phyloP scores from a whole-genome alignment of 2,329 filamentous ascomycete species.

The Tolypocladium capitatum region DNA sequence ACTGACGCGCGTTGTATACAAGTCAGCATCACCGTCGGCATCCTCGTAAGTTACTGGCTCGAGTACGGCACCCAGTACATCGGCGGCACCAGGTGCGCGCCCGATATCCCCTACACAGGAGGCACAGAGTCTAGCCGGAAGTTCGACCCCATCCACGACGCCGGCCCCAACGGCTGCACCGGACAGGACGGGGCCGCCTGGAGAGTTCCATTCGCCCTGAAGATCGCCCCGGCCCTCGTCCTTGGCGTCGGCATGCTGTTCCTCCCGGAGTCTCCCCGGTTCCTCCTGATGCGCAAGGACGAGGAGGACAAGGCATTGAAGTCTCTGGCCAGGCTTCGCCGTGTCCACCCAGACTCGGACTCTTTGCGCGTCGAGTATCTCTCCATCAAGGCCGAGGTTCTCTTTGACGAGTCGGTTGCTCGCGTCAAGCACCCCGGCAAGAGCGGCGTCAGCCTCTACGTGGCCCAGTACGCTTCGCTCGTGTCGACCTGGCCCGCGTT shows the following conservation, averaged over 20 bases:
- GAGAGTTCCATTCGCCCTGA: conserved; percentile 33
- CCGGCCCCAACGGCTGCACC: conserved; percentile 25
- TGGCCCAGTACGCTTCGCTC: conserved; percentile 17
- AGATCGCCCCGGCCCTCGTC: conserved; percentile 42
- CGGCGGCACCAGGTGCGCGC: conserved; percentile 31
- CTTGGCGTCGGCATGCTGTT: conserved; percentile 41
- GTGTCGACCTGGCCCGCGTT: conserved; percentile 16
- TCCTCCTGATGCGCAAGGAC: conserved; percentile 16
- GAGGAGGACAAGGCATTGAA: conserved; percentile 18
- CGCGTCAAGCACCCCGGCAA: conserved; percentile 17
- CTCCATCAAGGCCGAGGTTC: conserved; percentile 22
- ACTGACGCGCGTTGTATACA: not conserved
- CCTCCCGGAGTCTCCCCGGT: conserved; percentile 27
- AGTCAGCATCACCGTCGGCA: conserved; percentile 27
- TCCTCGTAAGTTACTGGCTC: conserved; percentile 29
- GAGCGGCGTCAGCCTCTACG: conserved; percentile 14
- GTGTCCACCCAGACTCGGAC: conserved; percentile 17
- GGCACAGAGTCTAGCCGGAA: conserved; percentile 20
- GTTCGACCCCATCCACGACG: conserved; percentile 29
- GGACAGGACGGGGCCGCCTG: conserved; percentile 31
- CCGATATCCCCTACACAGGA: conserved; percentile 30
- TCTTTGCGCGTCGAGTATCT: conserved; percentile 18
- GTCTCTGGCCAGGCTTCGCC: conserved; percentile 18
- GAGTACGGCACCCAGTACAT: conserved; percentile 27
- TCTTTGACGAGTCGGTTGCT: conserved; percentile 19